Evolutionary conservation across 495 filamentous ascomycete genomes (phyloP).

Genomic region (Cercophora scortea): DNA sequence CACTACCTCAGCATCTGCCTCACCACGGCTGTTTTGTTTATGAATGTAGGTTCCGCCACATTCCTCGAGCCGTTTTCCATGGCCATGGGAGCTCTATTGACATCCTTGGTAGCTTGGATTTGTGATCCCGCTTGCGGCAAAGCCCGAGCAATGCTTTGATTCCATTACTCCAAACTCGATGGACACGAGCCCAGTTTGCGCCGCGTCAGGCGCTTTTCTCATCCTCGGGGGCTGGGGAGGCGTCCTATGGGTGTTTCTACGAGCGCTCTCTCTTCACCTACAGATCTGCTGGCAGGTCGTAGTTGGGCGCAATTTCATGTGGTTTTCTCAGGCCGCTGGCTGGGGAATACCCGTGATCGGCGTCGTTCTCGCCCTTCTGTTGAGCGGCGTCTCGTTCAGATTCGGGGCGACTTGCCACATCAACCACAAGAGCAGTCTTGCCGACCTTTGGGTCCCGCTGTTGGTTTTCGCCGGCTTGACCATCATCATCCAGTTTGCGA

Average conservation of each 20-base stretch:
- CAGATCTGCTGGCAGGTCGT: slow-evolving; percentile 97
- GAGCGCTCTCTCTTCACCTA: slow-evolving; percentile 85
- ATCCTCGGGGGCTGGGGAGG: slow-evolving; percentile 77
- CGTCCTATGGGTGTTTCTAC: slow-evolving; percentile 83
- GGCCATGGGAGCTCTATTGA: no score
- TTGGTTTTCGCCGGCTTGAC: slow-evolving; percentile 70
- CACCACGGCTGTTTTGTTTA: slow-evolving; percentile 61
- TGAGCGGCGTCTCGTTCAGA: slow-evolving; percentile 90
- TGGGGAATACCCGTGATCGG: slow-evolving; percentile 76
- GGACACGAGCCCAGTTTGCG: slow-evolving; percentile 72
- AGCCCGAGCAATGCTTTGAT: slow-evolving; percentile 79
- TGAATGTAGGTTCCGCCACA: slow-evolving; percentile 55
- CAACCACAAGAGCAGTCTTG: slow-evolving; percentile 70
- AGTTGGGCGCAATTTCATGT: slow-evolving; percentile 85
- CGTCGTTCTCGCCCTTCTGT: slow-evolving; percentile 61
- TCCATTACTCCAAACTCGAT: slow-evolving; percentile 91
- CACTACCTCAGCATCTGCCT: slow-evolving; percentile 90
- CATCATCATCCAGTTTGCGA: slow-evolving; percentile 72
- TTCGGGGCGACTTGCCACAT: slow-evolving; percentile 90
- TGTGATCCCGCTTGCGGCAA: slow-evolving; percentile 77
- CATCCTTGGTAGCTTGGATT: slow-evolving; percentile 55
- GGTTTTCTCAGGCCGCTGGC: slow-evolving; percentile 67
- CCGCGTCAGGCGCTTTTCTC: slow-evolving; percentile 79
- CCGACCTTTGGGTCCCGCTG: slow-evolving; percentile 87
- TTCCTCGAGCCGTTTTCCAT: no score